Percentiles rank a stretch among this genome's conserved stretches.
Evolutionary conservation across 2,329 filamentous ascomycete species (phyloP).

Genomic region (Beauveria varroae): DNA sequence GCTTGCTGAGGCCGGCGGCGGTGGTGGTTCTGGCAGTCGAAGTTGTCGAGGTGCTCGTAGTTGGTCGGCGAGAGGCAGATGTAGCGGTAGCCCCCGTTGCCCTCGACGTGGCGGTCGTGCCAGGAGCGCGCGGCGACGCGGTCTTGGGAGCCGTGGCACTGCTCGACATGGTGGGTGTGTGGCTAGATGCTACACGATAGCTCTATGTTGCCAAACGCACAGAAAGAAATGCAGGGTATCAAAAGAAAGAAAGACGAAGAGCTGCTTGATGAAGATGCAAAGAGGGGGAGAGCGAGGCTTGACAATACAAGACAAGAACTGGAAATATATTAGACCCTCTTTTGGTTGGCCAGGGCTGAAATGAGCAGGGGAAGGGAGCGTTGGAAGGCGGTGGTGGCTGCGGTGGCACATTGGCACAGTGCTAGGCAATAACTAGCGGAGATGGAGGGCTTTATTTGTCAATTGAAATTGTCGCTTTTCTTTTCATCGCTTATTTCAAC

Average conservation of each 20-base stretch:
- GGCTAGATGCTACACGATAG: conserved; percentile 1
- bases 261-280: conserved; percentile 7
- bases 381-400: background rate
- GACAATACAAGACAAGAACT: background rate
- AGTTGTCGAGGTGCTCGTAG: conserved; percentile 21
- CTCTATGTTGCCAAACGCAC: background rate
- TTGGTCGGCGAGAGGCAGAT: conserved; percentile 25
- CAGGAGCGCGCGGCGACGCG: conserved; percentile 22
- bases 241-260: background rate
- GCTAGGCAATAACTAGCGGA: background rate
- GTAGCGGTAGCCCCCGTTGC: conserved; percentile 14
- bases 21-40: conserved; percentile 24
- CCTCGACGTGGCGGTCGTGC: conserved; percentile 22
- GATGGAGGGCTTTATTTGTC: background rate
- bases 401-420: background rate
- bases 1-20: conserved; percentile 36
- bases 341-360: background rate
- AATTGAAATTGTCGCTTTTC: too few species aligned
- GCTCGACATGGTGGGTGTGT: conserved; percentile 8
- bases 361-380: background rate
- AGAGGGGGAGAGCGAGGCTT: conserved; percentile 6
- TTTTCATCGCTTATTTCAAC: too few species aligned
- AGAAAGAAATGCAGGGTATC: conserved; percentile 4
- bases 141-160: conserved; percentile 23
- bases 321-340: conserved; percentile 8